A percentile compares a stretch with the other conserved stretches of the same genome.
These are phyloP conservation scores for Craterostigma plantagineum DNA, from an alignment of 257 asterid species.

Conservation along the genomic window DNA sequence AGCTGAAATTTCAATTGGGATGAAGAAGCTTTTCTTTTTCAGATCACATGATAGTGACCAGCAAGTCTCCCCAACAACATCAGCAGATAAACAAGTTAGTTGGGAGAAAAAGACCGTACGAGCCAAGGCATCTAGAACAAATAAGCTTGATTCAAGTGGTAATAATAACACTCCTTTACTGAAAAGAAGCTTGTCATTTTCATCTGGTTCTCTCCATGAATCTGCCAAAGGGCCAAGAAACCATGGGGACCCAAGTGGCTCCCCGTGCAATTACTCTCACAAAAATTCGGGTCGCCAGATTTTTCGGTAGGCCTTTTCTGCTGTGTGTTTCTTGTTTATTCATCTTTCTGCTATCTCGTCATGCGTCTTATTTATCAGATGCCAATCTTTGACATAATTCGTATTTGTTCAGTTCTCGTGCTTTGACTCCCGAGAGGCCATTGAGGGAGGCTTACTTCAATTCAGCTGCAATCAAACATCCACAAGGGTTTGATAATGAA, in stretches of 20 bases:
- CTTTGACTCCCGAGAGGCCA: conserved; percentile 75
- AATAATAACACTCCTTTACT: conserved; percentile 28
- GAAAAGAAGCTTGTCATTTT: conserved; percentile 74
- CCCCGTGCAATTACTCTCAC: conserved; percentile 25
- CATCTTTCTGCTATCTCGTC: conserved; percentile 7
- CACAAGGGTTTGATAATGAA: conserved; percentile 23
- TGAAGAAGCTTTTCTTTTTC: conserved; percentile 89
- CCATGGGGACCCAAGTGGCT: conserved; percentile 25
- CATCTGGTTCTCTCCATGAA: conserved; percentile 56
- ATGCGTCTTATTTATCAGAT: not conserved
- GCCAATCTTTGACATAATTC: not conserved
- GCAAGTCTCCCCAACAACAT: conserved; percentile 42
- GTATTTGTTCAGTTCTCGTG: conserved; percentile 25
- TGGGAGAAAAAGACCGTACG: conserved; percentile 37
- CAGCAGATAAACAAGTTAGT: conserved; percentile 43
- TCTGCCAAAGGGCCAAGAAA: conserved; percentile 22
- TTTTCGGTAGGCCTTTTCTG: conserved; percentile 33
- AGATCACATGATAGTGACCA: conserved; percentile 34
- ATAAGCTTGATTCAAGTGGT: conserved; percentile 31
- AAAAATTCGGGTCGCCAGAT: conserved; percentile 11
- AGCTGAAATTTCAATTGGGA: conserved; percentile 19
- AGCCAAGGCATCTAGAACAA: conserved; percentile 21
- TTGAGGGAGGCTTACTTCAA: conserved; percentile 21
- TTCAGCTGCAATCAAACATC: conserved; percentile 17
- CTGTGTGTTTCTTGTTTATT: conserved; percentile 35